A percentile compares a stretch with the other conserved stretches of the same genome.
Conservation (phyloP, 2,329 filamentous ascomycete genomes). For the Colletotrichum scovillei region DNA sequence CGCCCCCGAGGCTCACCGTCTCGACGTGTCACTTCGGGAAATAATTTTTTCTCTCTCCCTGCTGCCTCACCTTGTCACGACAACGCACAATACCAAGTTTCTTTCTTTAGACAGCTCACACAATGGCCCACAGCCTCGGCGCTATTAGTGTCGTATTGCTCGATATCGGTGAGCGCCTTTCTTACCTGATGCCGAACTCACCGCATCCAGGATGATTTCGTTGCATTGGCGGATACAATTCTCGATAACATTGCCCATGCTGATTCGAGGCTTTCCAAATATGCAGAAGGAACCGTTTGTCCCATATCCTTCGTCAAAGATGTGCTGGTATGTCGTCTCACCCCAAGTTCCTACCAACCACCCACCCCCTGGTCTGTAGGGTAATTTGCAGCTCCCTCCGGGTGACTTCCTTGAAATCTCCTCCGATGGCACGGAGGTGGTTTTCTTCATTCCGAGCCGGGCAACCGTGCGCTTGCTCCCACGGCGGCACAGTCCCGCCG, state of each 20-base stretch:
- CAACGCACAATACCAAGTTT: slow-evolving; percentile 4
- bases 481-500: slow-evolving; percentile 10
- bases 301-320: slow-evolving; percentile 88
- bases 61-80: background rate
- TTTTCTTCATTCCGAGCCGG: slow-evolving; percentile 21
- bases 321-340: slow-evolving; percentile 73
- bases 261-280: slow-evolving; percentile 22
- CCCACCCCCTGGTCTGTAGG: slow-evolving; percentile 34
- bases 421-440: slow-evolving; percentile 23
- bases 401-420: slow-evolving; percentile 26
- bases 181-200: slow-evolving; percentile 1
- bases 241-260: slow-evolving; percentile 8
- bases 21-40: background rate
- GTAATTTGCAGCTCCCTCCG: slow-evolving; percentile 30
- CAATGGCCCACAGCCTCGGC: slow-evolving; percentile 48
- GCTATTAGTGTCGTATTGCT: slow-evolving; percentile 62
- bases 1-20: slow-evolving; percentile 5
- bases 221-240: background rate
- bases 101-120: background rate
- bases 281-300: slow-evolving; percentile 82
- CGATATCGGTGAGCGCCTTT: slow-evolving; percentile 65
- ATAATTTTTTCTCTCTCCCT: background rate
- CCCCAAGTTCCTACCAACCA: slow-evolving; percentile 21
- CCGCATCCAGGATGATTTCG: background rate
- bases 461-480: slow-evolving; percentile 10